Evolutionary conservation across 2,329 filamentous ascomycete genomes (phyloP).

Genomic region (Diplodia seriata): DNA sequence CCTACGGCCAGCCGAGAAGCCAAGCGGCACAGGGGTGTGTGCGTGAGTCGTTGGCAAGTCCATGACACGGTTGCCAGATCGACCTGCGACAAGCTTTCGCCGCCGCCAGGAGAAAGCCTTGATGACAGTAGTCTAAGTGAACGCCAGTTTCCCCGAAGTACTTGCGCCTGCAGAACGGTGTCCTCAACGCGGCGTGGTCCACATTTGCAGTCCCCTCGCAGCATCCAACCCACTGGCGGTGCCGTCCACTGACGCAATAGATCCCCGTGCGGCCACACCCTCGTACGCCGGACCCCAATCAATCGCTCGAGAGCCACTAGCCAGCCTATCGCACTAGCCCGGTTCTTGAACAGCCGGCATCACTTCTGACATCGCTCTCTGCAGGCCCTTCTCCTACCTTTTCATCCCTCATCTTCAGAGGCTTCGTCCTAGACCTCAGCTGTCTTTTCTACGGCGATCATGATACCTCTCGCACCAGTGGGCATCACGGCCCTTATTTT

Average conservation of each 20-base stretch:
- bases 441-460: neutral
- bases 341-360: neutral
- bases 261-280: neutral
- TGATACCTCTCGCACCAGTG: conserved; percentile 43
- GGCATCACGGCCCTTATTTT: conserved; percentile 86
- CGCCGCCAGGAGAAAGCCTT: conserved; percentile 17
- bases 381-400: neutral
- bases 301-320: neutral
- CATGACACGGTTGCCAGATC: conserved; percentile 33
- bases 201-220: neutral
- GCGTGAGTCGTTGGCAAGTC: conserved; percentile 27
- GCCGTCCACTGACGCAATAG: neutral
- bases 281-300: neutral
- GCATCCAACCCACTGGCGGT: neutral
- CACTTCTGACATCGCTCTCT: neutral
- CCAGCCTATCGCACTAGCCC: neutral
- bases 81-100: conserved; percentile 21
- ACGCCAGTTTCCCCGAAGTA: conserved; percentile 12
- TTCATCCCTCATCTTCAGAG: neutral
- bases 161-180: neutral
- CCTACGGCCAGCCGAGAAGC: conserved; percentile 27
- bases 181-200: conserved; percentile 1
- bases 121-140: conserved; percentile 9
- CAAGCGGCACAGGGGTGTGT: conserved; percentile 29
- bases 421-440: neutral